These are phyloP conservation scores for Vickermania spadyakhi DNA, from an alignment of 208 protist genomes.

Conservation along the genomic window DNA sequence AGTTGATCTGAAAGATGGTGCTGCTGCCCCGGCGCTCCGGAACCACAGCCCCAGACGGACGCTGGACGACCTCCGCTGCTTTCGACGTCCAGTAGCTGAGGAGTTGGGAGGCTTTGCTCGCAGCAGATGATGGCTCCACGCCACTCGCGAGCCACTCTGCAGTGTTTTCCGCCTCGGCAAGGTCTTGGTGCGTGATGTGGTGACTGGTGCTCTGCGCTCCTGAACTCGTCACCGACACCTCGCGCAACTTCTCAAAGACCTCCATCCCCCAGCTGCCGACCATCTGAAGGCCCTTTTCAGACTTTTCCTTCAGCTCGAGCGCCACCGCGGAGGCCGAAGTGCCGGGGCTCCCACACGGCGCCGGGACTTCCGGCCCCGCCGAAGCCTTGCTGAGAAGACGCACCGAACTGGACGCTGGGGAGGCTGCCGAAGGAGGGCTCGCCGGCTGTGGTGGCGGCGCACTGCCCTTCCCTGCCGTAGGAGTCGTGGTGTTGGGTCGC, in stretches of 20 bases:
- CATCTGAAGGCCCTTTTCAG: constrained; percentile 30
- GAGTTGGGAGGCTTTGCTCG: no score
- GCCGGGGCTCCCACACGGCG: constrained; percentile 4
- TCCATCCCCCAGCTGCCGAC: constrained; percentile 63
- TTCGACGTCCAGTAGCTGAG: no score
- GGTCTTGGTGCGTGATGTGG: no score
- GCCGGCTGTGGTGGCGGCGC: background rate
- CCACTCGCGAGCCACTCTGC: no score
- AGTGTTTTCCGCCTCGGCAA: no score
- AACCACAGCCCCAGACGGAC: no score
- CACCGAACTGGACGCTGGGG: no score
- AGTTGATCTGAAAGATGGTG: no score
- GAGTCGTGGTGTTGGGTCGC: background rate
- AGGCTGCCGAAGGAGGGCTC: no score
- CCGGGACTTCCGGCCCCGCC: background rate
- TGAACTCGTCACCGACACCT: constrained; percentile 22
- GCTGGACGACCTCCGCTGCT: no score
- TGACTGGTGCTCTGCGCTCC: constrained; percentile 10
- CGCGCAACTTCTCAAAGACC: constrained; percentile 38
- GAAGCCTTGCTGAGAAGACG: background rate
- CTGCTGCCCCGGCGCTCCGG: no score
- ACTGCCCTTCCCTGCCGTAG: background rate
- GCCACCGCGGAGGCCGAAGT: constrained; percentile 19
- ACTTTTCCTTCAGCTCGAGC: constrained; percentile 36
- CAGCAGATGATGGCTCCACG: no score